phyloP scores from a whole-genome alignment of 2,329 filamentous ascomycete species.

The Dendrostoma leiphaemia region DNA sequence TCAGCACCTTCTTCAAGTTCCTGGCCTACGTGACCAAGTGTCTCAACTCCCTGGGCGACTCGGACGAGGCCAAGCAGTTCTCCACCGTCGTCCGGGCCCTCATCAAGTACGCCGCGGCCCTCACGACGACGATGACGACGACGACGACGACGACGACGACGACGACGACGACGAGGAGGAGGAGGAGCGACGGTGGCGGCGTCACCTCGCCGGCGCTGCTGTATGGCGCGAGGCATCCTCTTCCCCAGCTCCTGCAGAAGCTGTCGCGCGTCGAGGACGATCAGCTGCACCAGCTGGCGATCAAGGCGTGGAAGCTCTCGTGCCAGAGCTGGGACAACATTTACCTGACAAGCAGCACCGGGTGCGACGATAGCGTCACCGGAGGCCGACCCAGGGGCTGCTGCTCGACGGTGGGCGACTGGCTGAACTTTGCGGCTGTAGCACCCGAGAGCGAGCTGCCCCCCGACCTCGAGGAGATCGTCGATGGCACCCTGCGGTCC shows the following conservation, averaged over 20 bases:
- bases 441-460: neutral
- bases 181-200: too few species aligned
- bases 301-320: conserved; percentile 12
- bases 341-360: neutral
- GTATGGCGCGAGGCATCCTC: neutral
- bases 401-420: neutral
- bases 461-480: neutral
- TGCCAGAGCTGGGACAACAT: conserved; percentile 12
- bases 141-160: neutral
- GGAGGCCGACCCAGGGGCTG: neutral
- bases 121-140: neutral
- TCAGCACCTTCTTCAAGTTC: conserved; percentile 11
- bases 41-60: neutral
- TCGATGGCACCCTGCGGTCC: neutral
- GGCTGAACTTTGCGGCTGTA: neutral
- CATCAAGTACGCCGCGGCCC: neutral
- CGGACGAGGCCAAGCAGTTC: conserved; percentile 5
- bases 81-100: conserved; percentile 5
- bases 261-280: conserved; percentile 15
- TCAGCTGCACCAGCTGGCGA: conserved; percentile 2
- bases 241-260: conserved; percentile 1
- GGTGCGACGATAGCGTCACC: neutral
- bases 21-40: conserved; percentile 3
- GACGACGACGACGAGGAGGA: neutral
- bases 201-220: neutral